Evolutionary conservation across 495 filamentous ascomycete species (phyloP), one percentile per base, ranked within the genome.

Genomic region (Hyaloscypha hepaticicola): DNA sequence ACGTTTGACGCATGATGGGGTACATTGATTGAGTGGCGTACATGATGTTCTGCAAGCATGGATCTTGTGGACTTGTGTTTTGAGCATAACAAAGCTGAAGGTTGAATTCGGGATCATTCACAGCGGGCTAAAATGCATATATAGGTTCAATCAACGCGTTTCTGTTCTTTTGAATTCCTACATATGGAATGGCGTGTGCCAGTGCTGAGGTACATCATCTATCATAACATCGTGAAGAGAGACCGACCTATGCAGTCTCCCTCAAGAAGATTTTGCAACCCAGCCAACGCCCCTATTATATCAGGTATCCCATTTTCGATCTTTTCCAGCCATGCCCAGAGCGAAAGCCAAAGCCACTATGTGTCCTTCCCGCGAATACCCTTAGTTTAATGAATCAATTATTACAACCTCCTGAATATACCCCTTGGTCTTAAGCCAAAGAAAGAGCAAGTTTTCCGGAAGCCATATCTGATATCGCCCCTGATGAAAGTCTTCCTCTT

Each of bases 391-490:
- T 16, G 1, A 8, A 9, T 45, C 53, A n/a, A 57, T 25, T 22
- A 26, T 69, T 38, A 69, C 38, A 71, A 58, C 22, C 63, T 22
- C 48, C 66, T 64, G 28, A 71, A 69, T 0, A 71, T 53, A 5
- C 66, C 66, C 26, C 66, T 66, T 1, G 69, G 69, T 26, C 63
- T 49, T 52, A 71, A 29, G 8, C 69, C 69, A 26, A 71, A 38
- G n/a, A 71, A 59, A 12, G 69, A 52, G 38, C 66, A 71, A 19
- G 52, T 60, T 53, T 67, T 69, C 61, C 69, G 28, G 49, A 71
- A 64, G 4, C 60, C 69, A 64, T 71, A 71, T 25, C 66, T 12
- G 21, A 71, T 21, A 65, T 71, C 66, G 0, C 69, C 66, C 45
- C 69, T 52, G 14, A 71, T 64, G 28, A 57, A 69, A 11, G 33